Percentiles rank a stretch among this genome's conserved stretches.
Conservation (phyloP, 352 stramenopile genomes). For the Plasmopara halstedii region DNA sequence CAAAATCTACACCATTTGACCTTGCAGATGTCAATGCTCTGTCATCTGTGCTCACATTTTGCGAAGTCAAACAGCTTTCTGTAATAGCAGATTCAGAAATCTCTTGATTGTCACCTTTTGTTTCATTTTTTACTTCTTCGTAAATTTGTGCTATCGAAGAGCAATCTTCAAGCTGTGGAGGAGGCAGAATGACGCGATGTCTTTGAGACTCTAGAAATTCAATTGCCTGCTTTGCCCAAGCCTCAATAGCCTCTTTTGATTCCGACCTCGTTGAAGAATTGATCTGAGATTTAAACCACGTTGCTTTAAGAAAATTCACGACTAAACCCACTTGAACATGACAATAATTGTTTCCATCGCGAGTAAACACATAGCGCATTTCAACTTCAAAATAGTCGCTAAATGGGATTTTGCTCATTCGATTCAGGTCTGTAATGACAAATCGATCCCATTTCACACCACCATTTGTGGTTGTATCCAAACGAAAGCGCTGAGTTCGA, state of each 20-base stretch:
- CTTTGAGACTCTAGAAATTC: conserved; percentile 34
- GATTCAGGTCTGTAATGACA: conserved; percentile 51
- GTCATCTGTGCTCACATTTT: neutral
- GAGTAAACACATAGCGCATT: conserved; percentile 67
- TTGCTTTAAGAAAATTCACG: conserved; percentile 74
- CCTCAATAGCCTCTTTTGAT: conserved; percentile 57
- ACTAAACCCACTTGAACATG: conserved; percentile 62
- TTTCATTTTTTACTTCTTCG: neutral
- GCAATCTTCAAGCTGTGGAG: conserved; percentile 9
- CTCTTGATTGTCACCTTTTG: neutral
- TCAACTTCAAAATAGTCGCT: conserved; percentile 82
- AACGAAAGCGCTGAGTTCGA: conserved; percentile 40
- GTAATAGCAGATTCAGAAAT: conserved; percentile 1
- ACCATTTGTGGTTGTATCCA: conserved; percentile 30
- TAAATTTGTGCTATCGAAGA: neutral
- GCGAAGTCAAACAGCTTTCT: no score
- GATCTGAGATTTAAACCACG: conserved; percentile 82
- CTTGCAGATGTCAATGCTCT: neutral
- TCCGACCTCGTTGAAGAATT: conserved; percentile 68
- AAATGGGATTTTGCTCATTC: conserved; percentile 73
- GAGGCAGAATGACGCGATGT: conserved; percentile 16
- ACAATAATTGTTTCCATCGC: conserved; percentile 67
- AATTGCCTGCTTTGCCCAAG: conserved; percentile 47
- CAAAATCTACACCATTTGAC: neutral
- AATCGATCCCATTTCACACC: conserved; percentile 48